Percentiles rank a stretch among this genome's conserved stretches.
Conservation (phyloP, 2,329 filamentous ascomycete genomes). For the Penicillium polonicum region DNA sequence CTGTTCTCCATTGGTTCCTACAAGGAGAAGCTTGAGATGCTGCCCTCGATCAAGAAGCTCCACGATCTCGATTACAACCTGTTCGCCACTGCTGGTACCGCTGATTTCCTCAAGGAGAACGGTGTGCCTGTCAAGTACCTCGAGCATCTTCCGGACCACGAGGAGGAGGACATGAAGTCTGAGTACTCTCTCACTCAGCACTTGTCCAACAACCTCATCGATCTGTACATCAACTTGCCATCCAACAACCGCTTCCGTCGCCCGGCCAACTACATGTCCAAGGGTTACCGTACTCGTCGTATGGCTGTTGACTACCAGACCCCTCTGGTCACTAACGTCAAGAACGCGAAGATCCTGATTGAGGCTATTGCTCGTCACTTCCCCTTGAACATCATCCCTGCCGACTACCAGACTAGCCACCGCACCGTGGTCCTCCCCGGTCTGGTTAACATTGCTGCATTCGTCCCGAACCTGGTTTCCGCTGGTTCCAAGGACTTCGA, state of each 20-base stretch:
- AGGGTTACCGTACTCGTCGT: constrained; percentile 91
- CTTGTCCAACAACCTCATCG: constrained; percentile 95
- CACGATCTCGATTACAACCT: constrained; percentile 91
- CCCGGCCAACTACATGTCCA: constrained; percentile 97
- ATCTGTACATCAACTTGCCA: constrained; percentile 98
- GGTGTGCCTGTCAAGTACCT: constrained; percentile 90
- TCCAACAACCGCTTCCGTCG: constrained; percentile 96
- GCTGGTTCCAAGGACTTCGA: constrained; percentile 66
- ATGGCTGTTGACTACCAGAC: constrained; percentile 99
- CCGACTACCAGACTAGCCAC: constrained; percentile 91
- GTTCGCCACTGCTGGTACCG: constrained; percentile 93
- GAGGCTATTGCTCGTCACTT: constrained; percentile 91
- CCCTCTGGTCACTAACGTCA: constrained; percentile 95
- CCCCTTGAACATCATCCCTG: constrained; percentile 74
- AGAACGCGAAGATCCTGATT: constrained; percentile 96
- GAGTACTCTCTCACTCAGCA: constrained; percentile 98
- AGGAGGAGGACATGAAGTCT: constrained; percentile 81
- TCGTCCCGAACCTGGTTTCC: constrained; percentile 70
- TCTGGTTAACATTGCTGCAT: constrained; percentile 75
- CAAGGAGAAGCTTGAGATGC: constrained; percentile 97
- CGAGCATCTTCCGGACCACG: constrained; percentile 70
- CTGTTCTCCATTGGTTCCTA: constrained; percentile 92
- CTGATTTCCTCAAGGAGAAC: constrained; percentile 93
- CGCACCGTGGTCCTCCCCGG: constrained; percentile 71
- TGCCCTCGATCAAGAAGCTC: constrained; percentile 86